Evolutionary conservation across 2,329 filamentous ascomycete genomes (phyloP), one percentile per base, ranked within the genome.

Genomic region (Epicoccum sorghinum): DNA sequence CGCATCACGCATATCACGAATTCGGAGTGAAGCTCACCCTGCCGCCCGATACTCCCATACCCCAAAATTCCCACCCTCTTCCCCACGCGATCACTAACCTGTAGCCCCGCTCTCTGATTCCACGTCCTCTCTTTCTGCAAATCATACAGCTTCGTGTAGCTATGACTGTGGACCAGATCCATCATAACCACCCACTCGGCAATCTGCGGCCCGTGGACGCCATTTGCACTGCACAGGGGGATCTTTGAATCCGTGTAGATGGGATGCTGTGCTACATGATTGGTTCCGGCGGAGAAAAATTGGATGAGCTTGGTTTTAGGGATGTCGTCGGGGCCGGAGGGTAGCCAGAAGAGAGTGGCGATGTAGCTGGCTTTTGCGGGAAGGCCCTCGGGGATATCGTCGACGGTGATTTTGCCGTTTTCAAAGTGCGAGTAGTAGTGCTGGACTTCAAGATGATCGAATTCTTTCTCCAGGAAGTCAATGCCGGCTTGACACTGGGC

Each of bases 161-260:
- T 75, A 56, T 85, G 83, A n/a, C 78, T 80, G 23, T 82, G 76
- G n/a, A 82, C 77, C 2, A 88, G 74, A 48, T 82, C 80, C 62
- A 86, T 87, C 79, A 88, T 78, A 25, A 88, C 71, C 10, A 86
- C 82, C 86, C 86, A 89, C 75, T 89, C 86, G 0, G 85, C 79
- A 44, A 89, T 89, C 52, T 86, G 84, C 0, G 86, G 86, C 1
- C 83, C 84, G 64, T 86, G 84, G 41, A 86, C 81, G 23, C 84
- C 80, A 4, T 79, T 82, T 30, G 78, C 79, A 3, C 80, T 85
- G 3, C 82, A 82, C 51, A 87, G 75, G 0, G 80, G 76, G 45
- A 86, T 80, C 24, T 81, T 66, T 12, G 78, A 81, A 41, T 80
- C 71, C 6, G 73, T 82, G 57, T 83, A 80, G 36, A 86, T 78